Evolutionary conservation across 352 stramenopile genomes (phyloP), one percentile per base, ranked within the genome.

Genomic region (Phytophthora sojae): DNA sequence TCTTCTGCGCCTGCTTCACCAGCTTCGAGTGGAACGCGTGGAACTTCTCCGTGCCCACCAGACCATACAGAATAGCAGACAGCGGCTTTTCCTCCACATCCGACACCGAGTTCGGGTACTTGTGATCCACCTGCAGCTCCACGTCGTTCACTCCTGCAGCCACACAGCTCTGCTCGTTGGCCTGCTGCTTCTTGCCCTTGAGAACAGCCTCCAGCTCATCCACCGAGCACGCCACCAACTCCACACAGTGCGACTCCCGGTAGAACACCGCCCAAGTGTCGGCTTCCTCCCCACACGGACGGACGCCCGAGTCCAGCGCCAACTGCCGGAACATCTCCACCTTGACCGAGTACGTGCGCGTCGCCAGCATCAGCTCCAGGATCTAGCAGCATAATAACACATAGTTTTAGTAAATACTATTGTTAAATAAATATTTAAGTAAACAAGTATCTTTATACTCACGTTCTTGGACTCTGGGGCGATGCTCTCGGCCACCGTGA

Each of bases 1-100:
- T 83, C 14, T 67, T 57, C 64, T 88, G 76, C 5, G 90, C 89
- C 45, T 86, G 64, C n/a, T 70, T 67, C n/a, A 83, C 77, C 7
- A 97, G 69, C 49, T 79, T 78, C 9, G 64, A 17, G 52, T 97
- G 91, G 60, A 97, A 96, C 42, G 45, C 56, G 59, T 88, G 84
- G 53, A 97, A 94, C 61, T 71, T 64, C 5, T 78, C 58, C 8
- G 83, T 93, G 17, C 86, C 89, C 42, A 97, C 58, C 7, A 85
- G 80, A n/a, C 89, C 90, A 62, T 97, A 97, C n/a, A 97, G 50
- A 64, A 97, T 92, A 26, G 77, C 85, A 14, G 90, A 95, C 42
- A 76, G 67, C 1, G 55, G 32, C 42, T 53, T 67, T 12, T 57
- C 64, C 15, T 63, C 62, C 0, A 25, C 47, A 23, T 58, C 70